Conservation (phyloP, 2,329 filamentous ascomycete genomes). For the Diaporthe citrichinensis region DNA sequence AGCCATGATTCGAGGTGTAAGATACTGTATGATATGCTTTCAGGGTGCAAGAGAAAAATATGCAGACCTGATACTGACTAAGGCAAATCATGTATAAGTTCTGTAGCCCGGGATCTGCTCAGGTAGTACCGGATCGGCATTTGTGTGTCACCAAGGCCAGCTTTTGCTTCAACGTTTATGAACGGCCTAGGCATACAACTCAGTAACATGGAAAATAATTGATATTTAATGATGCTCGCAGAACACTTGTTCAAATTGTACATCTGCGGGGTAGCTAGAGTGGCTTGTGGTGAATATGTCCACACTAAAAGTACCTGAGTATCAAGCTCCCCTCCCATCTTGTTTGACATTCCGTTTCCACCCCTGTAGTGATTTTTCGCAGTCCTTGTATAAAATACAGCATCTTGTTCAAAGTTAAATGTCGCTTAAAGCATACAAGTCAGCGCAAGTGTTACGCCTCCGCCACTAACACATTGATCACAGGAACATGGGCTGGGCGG, state of each 20-base stretch:
- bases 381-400: neutral
- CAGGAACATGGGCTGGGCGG: too few species aligned
- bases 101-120: neutral
- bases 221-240: neutral
- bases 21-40: neutral
- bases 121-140: neutral
- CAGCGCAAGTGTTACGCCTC: neutral
- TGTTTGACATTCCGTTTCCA: too few species aligned
- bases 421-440: neutral
- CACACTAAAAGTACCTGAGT: too few species aligned
- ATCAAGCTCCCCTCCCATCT: too few species aligned
- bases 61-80: neutral
- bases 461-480: too few species aligned
- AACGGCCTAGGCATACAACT: neutral
- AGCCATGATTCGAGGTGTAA: neutral
- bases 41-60: neutral
- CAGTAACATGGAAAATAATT: accelerated
- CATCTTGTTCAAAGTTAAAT: neutral
- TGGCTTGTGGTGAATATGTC: too few species aligned
- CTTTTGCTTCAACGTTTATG: too few species aligned
- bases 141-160: neutral
- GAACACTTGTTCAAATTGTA: neutral
- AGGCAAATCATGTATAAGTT: neutral
- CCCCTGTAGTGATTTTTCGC: neutral
- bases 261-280: neutral